Evolutionary conservation across 164 flowering plant species (phyloP).

Genomic region (Warburgia ugandensis): DNA sequence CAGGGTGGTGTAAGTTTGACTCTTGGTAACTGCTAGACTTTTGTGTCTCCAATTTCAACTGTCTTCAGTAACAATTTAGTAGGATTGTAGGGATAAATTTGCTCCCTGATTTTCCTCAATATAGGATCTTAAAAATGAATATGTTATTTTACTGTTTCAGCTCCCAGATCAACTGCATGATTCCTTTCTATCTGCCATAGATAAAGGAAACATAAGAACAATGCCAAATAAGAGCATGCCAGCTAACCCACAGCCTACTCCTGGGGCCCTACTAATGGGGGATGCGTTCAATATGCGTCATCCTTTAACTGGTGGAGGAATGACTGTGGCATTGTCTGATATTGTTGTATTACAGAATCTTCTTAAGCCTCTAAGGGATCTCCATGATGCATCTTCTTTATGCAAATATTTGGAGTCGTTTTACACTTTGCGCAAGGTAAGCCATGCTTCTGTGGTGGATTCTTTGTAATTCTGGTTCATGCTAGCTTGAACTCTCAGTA

Average conservation of each 20-base stretch:
- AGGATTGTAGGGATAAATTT: no score
- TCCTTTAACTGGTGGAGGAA: constrained; percentile 94
- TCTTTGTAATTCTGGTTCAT: no score
- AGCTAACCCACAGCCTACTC: constrained; percentile 82
- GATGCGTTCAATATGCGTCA: constrained; percentile 96
- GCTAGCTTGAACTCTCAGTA: no score
- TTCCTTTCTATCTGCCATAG: constrained; percentile 68
- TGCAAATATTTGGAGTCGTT: constrained; percentile 76
- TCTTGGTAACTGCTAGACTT: no score
- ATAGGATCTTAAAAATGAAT: no score
- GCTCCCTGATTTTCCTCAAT: no score
- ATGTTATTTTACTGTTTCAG: constrained; percentile 29
- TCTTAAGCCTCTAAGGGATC: constrained; percentile 60
- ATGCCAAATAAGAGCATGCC: constrained; percentile 99
- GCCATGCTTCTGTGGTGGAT: no score
- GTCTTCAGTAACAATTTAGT: no score
- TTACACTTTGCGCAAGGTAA: constrained; percentile 76
- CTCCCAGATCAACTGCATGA: constrained; percentile 55
- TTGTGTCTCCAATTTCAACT: no score
- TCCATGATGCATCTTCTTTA: constrained; percentile 66
- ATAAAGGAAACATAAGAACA: constrained; percentile 70
- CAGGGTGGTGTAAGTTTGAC: no score
- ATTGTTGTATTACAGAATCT: constrained; percentile 75
- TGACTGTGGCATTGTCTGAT: constrained; percentile 91
- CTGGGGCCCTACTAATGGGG: constrained; percentile 88